phyloP scores from a whole-genome alignment of 2,329 filamentous ascomycete species.

The Fusarium sp. region DNA sequence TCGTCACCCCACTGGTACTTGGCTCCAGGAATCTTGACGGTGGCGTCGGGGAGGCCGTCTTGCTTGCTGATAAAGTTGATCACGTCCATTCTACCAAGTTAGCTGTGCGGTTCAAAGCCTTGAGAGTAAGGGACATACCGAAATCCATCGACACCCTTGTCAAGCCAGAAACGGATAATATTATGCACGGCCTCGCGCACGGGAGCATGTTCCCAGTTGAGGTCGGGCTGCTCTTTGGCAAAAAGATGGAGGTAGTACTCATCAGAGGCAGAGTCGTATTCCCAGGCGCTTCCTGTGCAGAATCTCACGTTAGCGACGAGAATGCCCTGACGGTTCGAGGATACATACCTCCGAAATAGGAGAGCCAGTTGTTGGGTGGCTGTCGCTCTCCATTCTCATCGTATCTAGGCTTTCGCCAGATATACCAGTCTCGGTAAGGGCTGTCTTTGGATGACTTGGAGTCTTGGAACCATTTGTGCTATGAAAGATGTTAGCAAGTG shows the following conservation, averaged over 20 bases:
- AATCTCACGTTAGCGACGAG: conserved; percentile 42
- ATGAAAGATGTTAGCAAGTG: not conserved
- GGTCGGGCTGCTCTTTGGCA: conserved; percentile 74
- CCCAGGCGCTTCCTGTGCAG: conserved; percentile 43
- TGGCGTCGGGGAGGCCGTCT: conserved; percentile 62
- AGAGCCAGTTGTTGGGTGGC: conserved; percentile 76
- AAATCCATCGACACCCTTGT: conserved; percentile 73
- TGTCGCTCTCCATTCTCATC: conserved; percentile 63
- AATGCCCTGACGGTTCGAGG: conserved; percentile 56
- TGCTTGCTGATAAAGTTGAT: conserved; percentile 73
- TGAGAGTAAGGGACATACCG: conserved; percentile 42
- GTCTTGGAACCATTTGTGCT: conserved; percentile 64
- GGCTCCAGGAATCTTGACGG: conserved; percentile 49
- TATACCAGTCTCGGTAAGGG: conserved; percentile 72
- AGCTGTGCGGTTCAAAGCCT: accelerated
- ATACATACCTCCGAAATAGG: conserved; percentile 58
- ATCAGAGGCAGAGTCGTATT: conserved; percentile 53
- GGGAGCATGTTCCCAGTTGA: conserved; percentile 79
- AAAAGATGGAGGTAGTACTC: conserved; percentile 80
- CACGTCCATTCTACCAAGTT: conserved; percentile 61
- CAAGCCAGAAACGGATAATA: conserved; percentile 72
- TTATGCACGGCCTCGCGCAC: conserved; percentile 73
- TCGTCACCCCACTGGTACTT: conserved; percentile 55
- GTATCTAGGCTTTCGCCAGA: conserved; percentile 58
- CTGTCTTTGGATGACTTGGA: conserved; percentile 66